phyloP scores from a whole-genome alignment of 352 stramenopile genomes.

The Phytophthora pini region DNA sequence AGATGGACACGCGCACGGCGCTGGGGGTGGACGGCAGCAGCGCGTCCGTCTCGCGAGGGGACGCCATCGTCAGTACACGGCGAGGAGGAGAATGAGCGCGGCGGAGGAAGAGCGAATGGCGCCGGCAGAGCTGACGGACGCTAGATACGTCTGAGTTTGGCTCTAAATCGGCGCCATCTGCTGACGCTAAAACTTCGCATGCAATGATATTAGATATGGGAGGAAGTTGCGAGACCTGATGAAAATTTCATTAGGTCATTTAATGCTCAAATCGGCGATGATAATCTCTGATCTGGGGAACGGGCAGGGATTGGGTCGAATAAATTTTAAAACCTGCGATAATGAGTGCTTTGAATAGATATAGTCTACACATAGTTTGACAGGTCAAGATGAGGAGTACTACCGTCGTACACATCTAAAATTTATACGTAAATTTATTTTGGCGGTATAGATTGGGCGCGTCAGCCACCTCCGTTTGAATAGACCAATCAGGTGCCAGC shows the following conservation, averaged over 20 bases:
- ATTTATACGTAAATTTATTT: constrained; percentile 1
- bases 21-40: constrained; percentile 34
- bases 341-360: too few species aligned
- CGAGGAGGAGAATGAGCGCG: neutral
- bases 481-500: constrained; percentile 4
- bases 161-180: neutral
- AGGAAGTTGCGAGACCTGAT: constrained; percentile 7
- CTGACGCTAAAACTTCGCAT: neutral
- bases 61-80: constrained; percentile 30
- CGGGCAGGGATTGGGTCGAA: neutral
- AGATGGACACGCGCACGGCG: constrained; percentile 25
- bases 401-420: too few species aligned
- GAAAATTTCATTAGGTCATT: too few species aligned
- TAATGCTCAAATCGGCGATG: neutral
- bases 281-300: neutral
- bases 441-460: constrained; percentile 18
- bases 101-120: neutral
- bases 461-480: constrained; percentile 26
- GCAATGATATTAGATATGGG: neutral
- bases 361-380: too few species aligned
- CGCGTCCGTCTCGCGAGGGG: constrained; percentile 47
- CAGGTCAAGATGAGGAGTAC: too few species aligned
- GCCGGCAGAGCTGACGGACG: neutral
- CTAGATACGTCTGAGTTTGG: constrained; percentile 17
- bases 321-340: constrained; percentile 2